Evolutionary conservation across 208 protist species (phyloP).

Genomic region (Trypanosoma melophagium): DNA sequence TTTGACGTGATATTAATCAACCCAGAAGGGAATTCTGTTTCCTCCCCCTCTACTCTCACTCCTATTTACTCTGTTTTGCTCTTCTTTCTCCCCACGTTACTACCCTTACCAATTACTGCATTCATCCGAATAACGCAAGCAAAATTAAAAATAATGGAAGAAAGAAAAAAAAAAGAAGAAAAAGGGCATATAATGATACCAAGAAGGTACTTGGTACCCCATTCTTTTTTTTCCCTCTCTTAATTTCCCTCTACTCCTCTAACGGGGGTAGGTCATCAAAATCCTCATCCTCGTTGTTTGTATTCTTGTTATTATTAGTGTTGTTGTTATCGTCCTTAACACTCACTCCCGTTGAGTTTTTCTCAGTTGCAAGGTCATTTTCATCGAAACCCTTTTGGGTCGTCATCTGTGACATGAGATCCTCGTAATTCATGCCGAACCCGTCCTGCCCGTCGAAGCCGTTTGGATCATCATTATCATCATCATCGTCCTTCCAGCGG

Average conservation of each 20-base stretch:
- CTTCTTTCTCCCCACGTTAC: too few relatives aligned
- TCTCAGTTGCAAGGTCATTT: conserved; percentile 20
- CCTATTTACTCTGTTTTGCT: too few relatives aligned
- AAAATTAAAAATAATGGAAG: too few relatives aligned
- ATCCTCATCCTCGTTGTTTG: conserved; percentile 22
- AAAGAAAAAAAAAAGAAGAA: too few relatives aligned
- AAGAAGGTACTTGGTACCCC: too few relatives aligned
- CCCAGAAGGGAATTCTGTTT: too few relatives aligned
- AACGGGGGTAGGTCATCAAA: conserved; percentile 37
- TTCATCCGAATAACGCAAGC: too few relatives aligned
- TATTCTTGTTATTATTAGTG: conserved; percentile 1
- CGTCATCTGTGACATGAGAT: conserved; percentile 38
- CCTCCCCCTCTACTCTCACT: too few relatives aligned
- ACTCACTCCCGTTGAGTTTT: neutral
- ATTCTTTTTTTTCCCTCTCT: neutral
- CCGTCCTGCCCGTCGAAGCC: conserved; percentile 23
- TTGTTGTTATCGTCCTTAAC: neutral
- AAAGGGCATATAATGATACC: too few relatives aligned
- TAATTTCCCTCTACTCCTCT: conserved; percentile 20
- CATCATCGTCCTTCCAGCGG: conserved; percentile 80
- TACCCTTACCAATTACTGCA: too few relatives aligned
- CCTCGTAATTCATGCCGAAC: conserved; percentile 31
- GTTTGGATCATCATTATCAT: conserved; percentile 33
- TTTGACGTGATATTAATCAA: too few relatives aligned
- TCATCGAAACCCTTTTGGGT: conserved; percentile 26